Percentiles rank a stretch among this genome's conserved stretches.
Evolutionary conservation across 257 asterid species (phyloP).

Genomic region (Anisodus tanguticus): DNA sequence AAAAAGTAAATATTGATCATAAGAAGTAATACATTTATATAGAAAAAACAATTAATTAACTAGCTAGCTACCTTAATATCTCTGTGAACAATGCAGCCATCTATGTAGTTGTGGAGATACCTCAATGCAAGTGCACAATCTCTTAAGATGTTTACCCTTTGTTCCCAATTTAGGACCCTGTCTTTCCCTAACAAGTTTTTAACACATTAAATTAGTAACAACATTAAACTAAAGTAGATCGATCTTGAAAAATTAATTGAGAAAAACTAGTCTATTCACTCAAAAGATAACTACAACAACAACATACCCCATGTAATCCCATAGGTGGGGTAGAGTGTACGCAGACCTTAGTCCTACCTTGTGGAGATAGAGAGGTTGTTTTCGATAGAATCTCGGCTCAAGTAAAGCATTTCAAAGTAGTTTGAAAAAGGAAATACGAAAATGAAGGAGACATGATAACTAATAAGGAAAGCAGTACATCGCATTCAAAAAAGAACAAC

Average conservation of each 20-base stretch:
- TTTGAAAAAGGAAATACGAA: too few relatives aligned
- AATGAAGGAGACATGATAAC: too few relatives aligned
- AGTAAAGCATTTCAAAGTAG: too few relatives aligned
- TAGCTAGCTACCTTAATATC: constrained; percentile 66
- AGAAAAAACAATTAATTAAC: neutral
- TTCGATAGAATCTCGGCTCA: too few relatives aligned
- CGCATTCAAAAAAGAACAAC: too few relatives aligned
- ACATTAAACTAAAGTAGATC: neutral
- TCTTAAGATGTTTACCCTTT: constrained; percentile 68
- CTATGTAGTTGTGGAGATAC: constrained; percentile 68
- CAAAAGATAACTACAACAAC: too few relatives aligned
- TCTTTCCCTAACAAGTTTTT: constrained; percentile 57
- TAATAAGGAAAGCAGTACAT: too few relatives aligned
- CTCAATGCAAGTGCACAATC: constrained; percentile 77
- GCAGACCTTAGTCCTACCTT: too few relatives aligned
- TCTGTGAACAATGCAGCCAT: constrained; percentile 85
- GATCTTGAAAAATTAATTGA: neutral
- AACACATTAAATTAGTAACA: neutral
- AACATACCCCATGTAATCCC: too few relatives aligned
- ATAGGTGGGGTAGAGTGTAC: too few relatives aligned
- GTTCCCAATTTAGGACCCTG: constrained; percentile 61
- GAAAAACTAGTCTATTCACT: neutral
- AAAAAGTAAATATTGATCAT: neutral
- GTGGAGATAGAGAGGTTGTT: too few relatives aligned
- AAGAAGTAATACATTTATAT: constrained; percentile 8